Conservation (phyloP, 129 eudicot species). For the Pulicaria dysenterica region DNA sequence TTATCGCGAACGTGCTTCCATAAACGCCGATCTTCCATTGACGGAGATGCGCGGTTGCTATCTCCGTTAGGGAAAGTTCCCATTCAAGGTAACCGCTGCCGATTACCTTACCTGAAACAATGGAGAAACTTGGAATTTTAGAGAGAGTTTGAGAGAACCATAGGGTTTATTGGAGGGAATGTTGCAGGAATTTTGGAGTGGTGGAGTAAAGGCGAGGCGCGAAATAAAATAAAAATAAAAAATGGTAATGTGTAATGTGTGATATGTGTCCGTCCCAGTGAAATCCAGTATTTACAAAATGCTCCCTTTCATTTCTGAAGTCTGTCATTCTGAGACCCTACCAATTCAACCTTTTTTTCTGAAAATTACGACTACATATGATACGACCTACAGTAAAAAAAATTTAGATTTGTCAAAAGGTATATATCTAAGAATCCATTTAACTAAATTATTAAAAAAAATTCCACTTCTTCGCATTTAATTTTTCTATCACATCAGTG, state of each 20-base stretch:
- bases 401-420: too few relatives aligned
- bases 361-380: background rate
- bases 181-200: slow-evolving; percentile 30
- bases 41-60: slow-evolving; percentile 30
- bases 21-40: slow-evolving; percentile 51
- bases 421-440: background rate
- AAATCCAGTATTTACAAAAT: slow-evolving; percentile 9
- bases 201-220: slow-evolving; percentile 41
- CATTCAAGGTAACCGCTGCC: slow-evolving; percentile 36
- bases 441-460: too few relatives aligned
- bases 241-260: slow-evolving; percentile 16
- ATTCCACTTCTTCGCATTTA: too few relatives aligned
- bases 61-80: slow-evolving; percentile 41
- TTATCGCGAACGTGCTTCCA: slow-evolving; percentile 83
- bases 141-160: slow-evolving; percentile 16
- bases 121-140: slow-evolving; percentile 5
- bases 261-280: background rate
- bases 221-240: slow-evolving; percentile 27
- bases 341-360: background rate
- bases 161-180: slow-evolving; percentile 31
- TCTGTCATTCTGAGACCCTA: background rate
- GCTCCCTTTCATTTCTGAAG: slow-evolving; percentile 1
- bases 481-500: too few relatives aligned
- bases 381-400: too few relatives aligned
- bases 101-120: slow-evolving; percentile 10